Evolutionary conservation across 805 yeast species (phyloP).

Genomic region (Wickerhamomyces sydowiorum): DNA sequence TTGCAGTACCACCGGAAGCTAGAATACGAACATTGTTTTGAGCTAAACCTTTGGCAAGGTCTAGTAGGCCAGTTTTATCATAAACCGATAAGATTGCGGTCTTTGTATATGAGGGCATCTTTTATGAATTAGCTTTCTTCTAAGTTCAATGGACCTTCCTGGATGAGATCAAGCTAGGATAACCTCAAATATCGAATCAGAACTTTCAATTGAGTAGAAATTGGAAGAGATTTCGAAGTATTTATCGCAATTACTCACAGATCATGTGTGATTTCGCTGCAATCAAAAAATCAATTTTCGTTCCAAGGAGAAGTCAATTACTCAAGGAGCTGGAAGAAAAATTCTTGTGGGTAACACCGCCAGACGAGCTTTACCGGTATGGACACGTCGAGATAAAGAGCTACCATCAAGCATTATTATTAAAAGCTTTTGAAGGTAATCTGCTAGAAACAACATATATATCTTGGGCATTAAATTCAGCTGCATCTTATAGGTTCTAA

Average conservation of each 20-base stretch:
- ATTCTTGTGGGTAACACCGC: not conserved
- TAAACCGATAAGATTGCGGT: conserved; percentile 96
- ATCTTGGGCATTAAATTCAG: too few relatives aligned
- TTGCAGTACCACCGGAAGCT: conserved; percentile 98
- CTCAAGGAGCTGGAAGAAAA: not conserved
- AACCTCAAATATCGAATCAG: not conserved
- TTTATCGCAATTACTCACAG: not conserved
- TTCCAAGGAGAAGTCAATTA: not conserved
- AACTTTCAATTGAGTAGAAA: not conserved
- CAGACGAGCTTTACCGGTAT: not conserved
- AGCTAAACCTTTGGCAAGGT: conserved; percentile 90
- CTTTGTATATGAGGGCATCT: conserved; percentile 40
- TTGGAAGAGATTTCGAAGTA: not conserved
- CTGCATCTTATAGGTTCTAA: too few relatives aligned
- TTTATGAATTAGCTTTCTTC: too few relatives aligned
- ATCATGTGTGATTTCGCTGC: not conserved
- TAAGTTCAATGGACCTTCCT: too few relatives aligned
- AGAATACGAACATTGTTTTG: conserved; percentile 85
- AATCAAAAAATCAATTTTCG: conserved; percentile 1
- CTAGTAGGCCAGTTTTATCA: conserved; percentile 94
- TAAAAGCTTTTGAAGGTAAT: too few relatives aligned
- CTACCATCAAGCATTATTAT: too few relatives aligned
- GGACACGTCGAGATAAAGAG: not conserved
- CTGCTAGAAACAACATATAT: too few relatives aligned
- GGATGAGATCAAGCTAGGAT: too few relatives aligned